Conservation (phyloP, 2,329 filamentous ascomycete species). For the Metarhizium humberi region DNA sequence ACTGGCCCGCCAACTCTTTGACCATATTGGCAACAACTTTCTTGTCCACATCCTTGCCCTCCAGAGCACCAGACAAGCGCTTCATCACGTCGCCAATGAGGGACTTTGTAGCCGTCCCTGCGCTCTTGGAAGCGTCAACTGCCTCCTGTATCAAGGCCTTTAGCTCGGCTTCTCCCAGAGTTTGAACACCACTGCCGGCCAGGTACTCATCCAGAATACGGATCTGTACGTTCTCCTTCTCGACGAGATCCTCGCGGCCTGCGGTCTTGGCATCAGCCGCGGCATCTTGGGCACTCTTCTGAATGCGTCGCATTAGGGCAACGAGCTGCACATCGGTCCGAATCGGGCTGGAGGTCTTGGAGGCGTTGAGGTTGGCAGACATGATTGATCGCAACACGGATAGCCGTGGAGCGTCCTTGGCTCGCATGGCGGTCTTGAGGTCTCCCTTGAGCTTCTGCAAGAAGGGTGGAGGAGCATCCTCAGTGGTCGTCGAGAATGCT, state of each 20-base stretch:
- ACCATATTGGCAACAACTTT: constrained; percentile 51
- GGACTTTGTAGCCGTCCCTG: constrained; percentile 34
- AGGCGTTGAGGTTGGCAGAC: constrained; percentile 63
- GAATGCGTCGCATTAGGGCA: constrained; percentile 55
- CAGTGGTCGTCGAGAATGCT: constrained; percentile 24
- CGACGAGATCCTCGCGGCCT: constrained; percentile 57
- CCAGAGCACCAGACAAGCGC: constrained; percentile 43
- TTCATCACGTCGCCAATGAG: constrained; percentile 56
- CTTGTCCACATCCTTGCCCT: constrained; percentile 56
- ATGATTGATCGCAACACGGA: constrained; percentile 60
- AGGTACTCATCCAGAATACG: constrained; percentile 57
- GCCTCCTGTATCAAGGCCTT: constrained; percentile 39
- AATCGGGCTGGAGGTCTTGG: constrained; percentile 63
- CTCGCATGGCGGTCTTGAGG: constrained; percentile 57
- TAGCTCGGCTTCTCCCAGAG: constrained; percentile 50
- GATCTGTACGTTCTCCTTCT: constrained; percentile 60
- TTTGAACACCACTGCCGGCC: constrained; percentile 47
- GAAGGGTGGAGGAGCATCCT: constrained; percentile 32
- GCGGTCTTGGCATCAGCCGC: constrained; percentile 54
- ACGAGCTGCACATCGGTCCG: constrained; percentile 61
- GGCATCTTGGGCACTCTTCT: constrained; percentile 47
- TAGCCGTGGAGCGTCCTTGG: constrained; percentile 55
- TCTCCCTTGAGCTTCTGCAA: constrained; percentile 48
- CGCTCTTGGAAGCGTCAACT: constrained; percentile 39
- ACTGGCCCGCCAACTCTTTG: constrained; percentile 34